Base-by-base conservation (phyloP, 257 asterid genomes). In the Handroanthus guayacan region DNA sequence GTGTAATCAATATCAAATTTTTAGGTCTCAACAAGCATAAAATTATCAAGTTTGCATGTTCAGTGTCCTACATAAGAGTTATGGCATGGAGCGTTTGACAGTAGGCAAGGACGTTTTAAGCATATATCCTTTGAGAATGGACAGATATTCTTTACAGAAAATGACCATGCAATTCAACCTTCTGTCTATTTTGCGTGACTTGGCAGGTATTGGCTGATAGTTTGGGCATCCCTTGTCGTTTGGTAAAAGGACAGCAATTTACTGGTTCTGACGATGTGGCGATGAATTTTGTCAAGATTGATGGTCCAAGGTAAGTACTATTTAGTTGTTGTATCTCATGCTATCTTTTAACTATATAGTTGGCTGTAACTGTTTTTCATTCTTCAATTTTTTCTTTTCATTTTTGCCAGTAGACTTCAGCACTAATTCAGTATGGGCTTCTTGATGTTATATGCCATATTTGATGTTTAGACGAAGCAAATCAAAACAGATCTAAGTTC, bases 231-330 rank as follows among this genome's bases (percentile, higher is more conserved):
- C 95, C 94, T 77, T 91, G 98, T 82, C 96, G 97, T 69, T 80
- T 95, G 78, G 95, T 89, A 77, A 95, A 95, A 84, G 98, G 99
- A 75, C 86, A 77, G 72, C 96, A 91, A 79, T 92, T 88, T 73
- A 91, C 97, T 7, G 99, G 99, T 75, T 88, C 97, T 71, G 87
- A 85, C 79, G 99, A 91, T 52, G 99, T 92, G 82, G 99, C 98
- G 61, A 89, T 95, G 88, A 92, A 79, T 88, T 87, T 92, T 76
- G 94, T 91, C 71, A 89, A 88, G 86, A 79, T 87, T 69, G 90
- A 86, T 78, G 86, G 82, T 74, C 97, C 89, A 85, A 95, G 97
- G 99, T 91, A 79, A 73, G 67, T 79, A 77, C 43, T 58, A 12
- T 67, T 61, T 60, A 47, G 74, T 76, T 50, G 66, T 54, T 63